phyloP scores from a whole-genome alignment of 1,139 yeast species.

The Debaryomyces sp. region DNA sequence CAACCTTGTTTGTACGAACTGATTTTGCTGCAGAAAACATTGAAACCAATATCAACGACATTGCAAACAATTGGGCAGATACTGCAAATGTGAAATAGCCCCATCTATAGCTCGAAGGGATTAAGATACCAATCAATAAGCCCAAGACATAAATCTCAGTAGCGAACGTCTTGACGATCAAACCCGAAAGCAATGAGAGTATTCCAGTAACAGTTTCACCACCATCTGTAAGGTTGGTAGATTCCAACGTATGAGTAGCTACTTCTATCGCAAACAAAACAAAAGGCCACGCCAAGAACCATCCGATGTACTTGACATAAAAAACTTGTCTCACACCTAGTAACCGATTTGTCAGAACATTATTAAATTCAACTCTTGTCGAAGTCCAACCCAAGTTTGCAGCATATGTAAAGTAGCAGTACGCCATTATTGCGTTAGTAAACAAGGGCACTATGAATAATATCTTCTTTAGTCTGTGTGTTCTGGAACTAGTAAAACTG shows the following conservation, averaged over 20 bases:
- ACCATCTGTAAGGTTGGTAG: slow-evolving; percentile 20
- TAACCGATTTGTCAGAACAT: slow-evolving; percentile 39
- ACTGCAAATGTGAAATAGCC: slow-evolving; percentile 55
- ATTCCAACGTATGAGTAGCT: slow-evolving; percentile 39
- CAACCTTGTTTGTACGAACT: slow-evolving; percentile 18
- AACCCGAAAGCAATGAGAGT: slow-evolving; percentile 25
- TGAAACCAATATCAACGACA: slow-evolving; percentile 26
- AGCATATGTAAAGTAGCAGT: slow-evolving; percentile 64
- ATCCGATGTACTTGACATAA: slow-evolving; percentile 66
- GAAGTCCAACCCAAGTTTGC: slow-evolving; percentile 68
- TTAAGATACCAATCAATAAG: slow-evolving; percentile 55
- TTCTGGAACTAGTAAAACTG: slow-evolving; percentile 39
- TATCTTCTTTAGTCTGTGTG: slow-evolving; percentile 37
- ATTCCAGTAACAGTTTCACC: slow-evolving; percentile 26
- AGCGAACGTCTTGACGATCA: slow-evolving; percentile 39
- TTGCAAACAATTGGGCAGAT: slow-evolving; percentile 41
- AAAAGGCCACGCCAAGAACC: slow-evolving; percentile 66
- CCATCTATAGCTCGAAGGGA: slow-evolving; percentile 65
- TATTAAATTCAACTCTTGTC: slow-evolving; percentile 56
- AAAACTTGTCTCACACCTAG: slow-evolving; percentile 62
- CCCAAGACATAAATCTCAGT: slow-evolving; percentile 55
- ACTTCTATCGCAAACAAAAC: slow-evolving; percentile 50
- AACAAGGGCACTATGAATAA: slow-evolving; percentile 50
- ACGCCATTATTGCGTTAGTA: slow-evolving; percentile 49
- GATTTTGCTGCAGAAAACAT: slow-evolving; percentile 17